Conservation (phyloP, 177 flowering plant species). For the Telopea speciosissima region DNA sequence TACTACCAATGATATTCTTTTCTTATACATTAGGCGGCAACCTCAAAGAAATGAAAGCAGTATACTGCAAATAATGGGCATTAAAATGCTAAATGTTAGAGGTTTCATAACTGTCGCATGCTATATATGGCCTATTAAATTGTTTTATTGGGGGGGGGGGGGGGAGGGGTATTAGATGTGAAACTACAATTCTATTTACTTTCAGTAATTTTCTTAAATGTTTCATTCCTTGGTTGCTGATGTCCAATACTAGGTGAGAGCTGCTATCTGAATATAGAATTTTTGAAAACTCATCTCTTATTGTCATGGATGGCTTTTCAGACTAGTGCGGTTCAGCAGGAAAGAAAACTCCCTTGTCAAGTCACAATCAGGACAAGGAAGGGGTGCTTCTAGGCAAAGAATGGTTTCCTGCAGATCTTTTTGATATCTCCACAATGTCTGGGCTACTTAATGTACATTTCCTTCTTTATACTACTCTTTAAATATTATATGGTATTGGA, state of each 20-base stretch:
- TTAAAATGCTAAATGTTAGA: too few species aligned
- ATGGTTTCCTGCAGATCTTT: conserved; percentile 33
- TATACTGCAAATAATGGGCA: too few species aligned
- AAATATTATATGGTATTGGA: neutral
- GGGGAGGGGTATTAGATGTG: too few species aligned
- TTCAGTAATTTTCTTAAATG: too few species aligned
- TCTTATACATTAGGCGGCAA: too few species aligned
- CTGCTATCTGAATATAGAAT: neutral
- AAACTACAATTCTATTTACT: too few species aligned
- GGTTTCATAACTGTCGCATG: too few species aligned
- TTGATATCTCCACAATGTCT: conserved; percentile 49
- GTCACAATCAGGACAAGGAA: conserved; percentile 7
- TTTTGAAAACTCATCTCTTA: neutral
- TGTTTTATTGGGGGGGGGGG: too few species aligned
- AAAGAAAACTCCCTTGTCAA: neutral
- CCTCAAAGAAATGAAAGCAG: too few species aligned
- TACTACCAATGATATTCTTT: too few species aligned
- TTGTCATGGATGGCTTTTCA: neutral
- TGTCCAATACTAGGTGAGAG: neutral
- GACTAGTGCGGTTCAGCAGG: neutral
- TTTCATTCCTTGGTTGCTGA: too few species aligned
- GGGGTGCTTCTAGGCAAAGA: conserved; percentile 18
- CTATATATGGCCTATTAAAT: too few species aligned
- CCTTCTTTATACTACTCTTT: neutral
- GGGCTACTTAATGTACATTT: conserved; percentile 56